phyloP scores from a whole-genome alignment of 192 early-diverging fungal species.

The Ambispora gerdemannii region DNA sequence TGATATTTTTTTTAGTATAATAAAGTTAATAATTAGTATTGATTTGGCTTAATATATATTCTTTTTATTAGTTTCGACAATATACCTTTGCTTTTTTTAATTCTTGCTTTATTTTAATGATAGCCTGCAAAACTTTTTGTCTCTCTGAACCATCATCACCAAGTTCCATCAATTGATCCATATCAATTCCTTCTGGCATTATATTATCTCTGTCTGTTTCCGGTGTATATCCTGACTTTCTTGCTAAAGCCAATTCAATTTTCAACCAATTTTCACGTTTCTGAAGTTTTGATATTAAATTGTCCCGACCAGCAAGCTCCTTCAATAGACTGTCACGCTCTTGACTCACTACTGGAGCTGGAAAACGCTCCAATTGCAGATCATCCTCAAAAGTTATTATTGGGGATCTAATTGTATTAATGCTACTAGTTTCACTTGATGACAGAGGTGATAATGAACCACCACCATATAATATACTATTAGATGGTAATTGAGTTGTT shows the following conservation, averaged over 20 bases:
- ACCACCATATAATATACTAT: neutral
- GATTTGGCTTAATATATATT: neutral
- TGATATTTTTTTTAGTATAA: too few relatives aligned
- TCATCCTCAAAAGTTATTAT: neutral
- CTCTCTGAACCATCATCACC: slow-evolving; percentile 48
- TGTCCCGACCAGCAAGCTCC: slow-evolving; percentile 35
- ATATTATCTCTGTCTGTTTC: slow-evolving; percentile 25
- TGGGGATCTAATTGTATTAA: neutral
- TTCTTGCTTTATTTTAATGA: slow-evolving; percentile 50
- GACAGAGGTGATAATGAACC: neutral
- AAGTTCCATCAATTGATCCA: slow-evolving; percentile 35
- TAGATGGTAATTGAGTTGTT: neutral
- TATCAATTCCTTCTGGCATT: slow-evolving; percentile 14
- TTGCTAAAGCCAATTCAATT: slow-evolving; percentile 37
- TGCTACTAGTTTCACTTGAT: neutral
- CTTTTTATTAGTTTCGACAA: neutral
- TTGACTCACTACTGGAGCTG: slow-evolving; percentile 5
- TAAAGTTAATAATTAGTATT: neutral
- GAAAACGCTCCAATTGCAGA: slow-evolving; percentile 10
- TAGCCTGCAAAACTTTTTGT: slow-evolving; percentile 44
- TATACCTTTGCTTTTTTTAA: slow-evolving; percentile 40
- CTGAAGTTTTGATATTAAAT: slow-evolving; percentile 33
- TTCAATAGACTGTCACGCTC: slow-evolving; percentile 30
- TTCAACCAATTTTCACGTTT: slow-evolving; percentile 47
- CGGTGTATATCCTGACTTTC: slow-evolving; percentile 30